Evolutionary conservation across 768 basidiomycete species (phyloP).

Genomic region (Tricholomella constricta): DNA sequence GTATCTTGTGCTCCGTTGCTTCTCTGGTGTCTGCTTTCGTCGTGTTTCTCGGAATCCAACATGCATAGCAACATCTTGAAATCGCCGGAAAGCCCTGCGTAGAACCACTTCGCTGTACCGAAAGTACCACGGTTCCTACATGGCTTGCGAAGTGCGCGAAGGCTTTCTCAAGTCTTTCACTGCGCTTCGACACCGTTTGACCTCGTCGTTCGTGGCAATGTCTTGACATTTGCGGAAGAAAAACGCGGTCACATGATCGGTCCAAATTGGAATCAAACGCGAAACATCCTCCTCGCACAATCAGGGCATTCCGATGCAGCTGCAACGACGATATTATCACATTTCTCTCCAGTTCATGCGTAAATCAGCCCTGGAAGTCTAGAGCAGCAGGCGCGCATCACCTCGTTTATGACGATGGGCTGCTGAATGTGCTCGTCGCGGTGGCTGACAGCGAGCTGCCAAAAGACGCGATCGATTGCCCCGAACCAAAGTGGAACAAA

Average conservation of each 20-base stretch:
- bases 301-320: not conserved
- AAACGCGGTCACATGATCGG: constrained; percentile 17
- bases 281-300: not conserved
- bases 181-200: no score
- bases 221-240: not conserved
- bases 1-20: no score
- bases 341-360: not conserved
- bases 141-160: no score
- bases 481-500: constrained; percentile 24
- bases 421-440: not conserved
- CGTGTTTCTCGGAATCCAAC: no score
- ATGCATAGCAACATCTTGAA: no score
- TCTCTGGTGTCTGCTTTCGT: no score
- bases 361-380: not conserved
- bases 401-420: not conserved
- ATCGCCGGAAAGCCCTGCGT: no score
- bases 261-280: not conserved
- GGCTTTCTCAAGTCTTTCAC: no score
- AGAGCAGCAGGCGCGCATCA: not conserved
- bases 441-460: constrained; percentile 12
- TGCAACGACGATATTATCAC: not conserved
- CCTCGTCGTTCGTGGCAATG: no score
- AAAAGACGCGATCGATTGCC: constrained; percentile 19
- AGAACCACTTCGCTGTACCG: no score
- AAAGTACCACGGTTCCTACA: no score